Evolutionary conservation across 352 stramenopile genomes (phyloP), one percentile per base, ranked within the genome.

Genomic region (Thraustochytrium sp.): DNA sequence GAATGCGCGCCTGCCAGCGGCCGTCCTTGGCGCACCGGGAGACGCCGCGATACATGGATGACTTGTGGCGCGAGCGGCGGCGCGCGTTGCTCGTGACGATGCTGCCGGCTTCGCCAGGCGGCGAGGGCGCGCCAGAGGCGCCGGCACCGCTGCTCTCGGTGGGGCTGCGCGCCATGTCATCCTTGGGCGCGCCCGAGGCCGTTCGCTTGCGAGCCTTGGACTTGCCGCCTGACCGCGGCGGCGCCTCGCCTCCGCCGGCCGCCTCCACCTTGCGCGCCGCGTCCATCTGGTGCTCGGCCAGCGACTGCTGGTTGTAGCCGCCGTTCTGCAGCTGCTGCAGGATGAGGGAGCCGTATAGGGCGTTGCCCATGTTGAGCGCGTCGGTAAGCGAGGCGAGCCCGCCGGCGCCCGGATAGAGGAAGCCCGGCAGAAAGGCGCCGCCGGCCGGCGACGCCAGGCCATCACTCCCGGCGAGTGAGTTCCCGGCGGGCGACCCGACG

Each of bases 1-100:
- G 75, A 29, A 84, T 84, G 29, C 75, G 54, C 34, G 75, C 75
- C 49, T 84, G 75, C 75, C 75, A 84, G 55, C 75, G 55, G 23
- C 75, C 75, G 59, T 84, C 75, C 59, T 84, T 84, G 34, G 3
- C n/a, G 61, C 75, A 84, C 18, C 56, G 2, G 9, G 55, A 76
- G 31, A 84, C 75, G 29, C 75, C 75, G 42, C 75, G 75, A 61
- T 83, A 84, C 3, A 18, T 13, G 37, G 36, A 62, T 21, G 34
- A 68, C 38, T 84, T 83, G 0, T n/a, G 9, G 29, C 75, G 37
- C 9, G 36, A 62, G 34, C 75, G 38, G 13, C 56, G 34, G 40
- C 31, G 53, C n/a, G 54, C 16, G 3, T 77, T 61, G 61, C 36
- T 72, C 13, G 59, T 72, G 59, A 72, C 59, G 40, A 72, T 72